phyloP scores from a whole-genome alignment of 768 basidiomycete species.

The Tephrocybe sp. region DNA sequence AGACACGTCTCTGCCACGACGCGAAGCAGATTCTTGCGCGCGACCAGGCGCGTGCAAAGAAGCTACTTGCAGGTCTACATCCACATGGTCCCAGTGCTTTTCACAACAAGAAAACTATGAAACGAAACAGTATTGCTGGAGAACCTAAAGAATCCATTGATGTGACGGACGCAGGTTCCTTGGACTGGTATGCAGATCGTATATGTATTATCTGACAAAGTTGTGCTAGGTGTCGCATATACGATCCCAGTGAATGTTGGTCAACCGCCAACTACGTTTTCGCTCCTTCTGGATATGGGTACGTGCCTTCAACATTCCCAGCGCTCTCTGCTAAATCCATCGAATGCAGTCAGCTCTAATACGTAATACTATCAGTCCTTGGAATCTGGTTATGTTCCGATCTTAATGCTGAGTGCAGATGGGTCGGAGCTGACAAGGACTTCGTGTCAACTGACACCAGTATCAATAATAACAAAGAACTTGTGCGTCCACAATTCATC shows the following conservation, averaged over 20 bases:
- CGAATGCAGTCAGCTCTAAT: slow-evolving; percentile 5
- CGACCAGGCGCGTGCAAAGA: slow-evolving; percentile 53
- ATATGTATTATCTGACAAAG: neutral
- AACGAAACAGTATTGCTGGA: neutral
- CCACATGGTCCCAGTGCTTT: slow-evolving; percentile 49
- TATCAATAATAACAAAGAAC: slow-evolving; percentile 28
- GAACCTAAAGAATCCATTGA: slow-evolving; percentile 40
- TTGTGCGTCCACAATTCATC: slow-evolving; percentile 25
- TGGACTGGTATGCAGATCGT: slow-evolving; percentile 5
- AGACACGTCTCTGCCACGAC: slow-evolving; percentile 40
- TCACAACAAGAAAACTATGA: slow-evolving; percentile 22
- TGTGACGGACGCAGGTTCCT: slow-evolving; percentile 50
- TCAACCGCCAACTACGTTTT: slow-evolving; percentile 44
- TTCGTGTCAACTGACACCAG: slow-evolving; percentile 48
- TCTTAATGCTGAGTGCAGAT: slow-evolving; percentile 21
- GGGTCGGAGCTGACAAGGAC: slow-evolving; percentile 49
- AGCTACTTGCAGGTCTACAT: slow-evolving; percentile 50
- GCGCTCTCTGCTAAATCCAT: neutral
- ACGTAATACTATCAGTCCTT: neutral
- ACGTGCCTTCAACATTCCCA: slow-evolving; percentile 4
- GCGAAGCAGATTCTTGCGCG: slow-evolving; percentile 49
- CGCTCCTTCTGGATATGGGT: slow-evolving; percentile 60
- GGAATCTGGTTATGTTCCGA: neutral
- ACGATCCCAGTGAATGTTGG: slow-evolving; percentile 52
- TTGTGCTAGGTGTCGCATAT: slow-evolving; percentile 42